phyloP scores from a whole-genome alignment of 257 asterid species.

The Solanum peruvianum region DNA sequence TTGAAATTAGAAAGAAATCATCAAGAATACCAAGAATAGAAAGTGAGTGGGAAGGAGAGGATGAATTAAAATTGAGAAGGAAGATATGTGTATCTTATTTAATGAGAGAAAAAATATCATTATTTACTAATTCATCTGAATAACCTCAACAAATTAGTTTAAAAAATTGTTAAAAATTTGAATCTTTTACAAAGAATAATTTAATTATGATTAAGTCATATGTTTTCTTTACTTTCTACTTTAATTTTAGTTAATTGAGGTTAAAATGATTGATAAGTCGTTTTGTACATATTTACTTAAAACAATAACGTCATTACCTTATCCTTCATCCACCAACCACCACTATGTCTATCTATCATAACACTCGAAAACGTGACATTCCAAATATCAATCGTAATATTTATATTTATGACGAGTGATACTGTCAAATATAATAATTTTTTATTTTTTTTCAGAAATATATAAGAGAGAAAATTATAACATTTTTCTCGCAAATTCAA shows the following conservation, averaged over 20 bases:
- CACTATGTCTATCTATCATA: background rate
- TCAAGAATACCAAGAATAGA: background rate
- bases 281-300: background rate
- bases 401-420: background rate
- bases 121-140: background rate
- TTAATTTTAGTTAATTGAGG: background rate
- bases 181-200: background rate
- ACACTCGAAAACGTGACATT: background rate
- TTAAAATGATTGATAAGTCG: fast-evolving
- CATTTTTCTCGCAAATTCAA: background rate
- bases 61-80: background rate
- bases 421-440: background rate
- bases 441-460: background rate
- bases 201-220: background rate
- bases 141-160: background rate
- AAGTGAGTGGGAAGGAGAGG: background rate
- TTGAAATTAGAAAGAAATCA: background rate
- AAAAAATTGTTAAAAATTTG: background rate
- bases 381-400: background rate
- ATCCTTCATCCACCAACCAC: background rate
- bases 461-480: background rate
- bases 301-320: background rate
- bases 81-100: background rate
- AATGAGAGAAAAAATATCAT: background rate
- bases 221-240: background rate